phyloP scores from a whole-genome alignment of 352 stramenopile species.

The Phytophthora fragariaefolia region DNA sequence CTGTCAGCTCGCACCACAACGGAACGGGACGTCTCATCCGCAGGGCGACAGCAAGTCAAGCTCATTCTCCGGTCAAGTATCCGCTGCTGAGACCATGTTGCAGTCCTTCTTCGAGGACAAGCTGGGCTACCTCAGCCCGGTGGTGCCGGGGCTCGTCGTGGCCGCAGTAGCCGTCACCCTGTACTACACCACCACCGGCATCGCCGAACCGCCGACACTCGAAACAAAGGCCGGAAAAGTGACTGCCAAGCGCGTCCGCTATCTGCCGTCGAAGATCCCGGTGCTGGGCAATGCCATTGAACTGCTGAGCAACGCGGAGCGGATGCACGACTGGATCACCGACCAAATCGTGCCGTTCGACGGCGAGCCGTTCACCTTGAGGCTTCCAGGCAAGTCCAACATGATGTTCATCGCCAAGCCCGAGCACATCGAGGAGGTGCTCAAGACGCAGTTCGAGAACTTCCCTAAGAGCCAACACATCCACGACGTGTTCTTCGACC shows the following conservation, averaged over 20 bases:
- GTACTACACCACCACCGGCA: constrained; percentile 25
- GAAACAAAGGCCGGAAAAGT: constrained; percentile 13
- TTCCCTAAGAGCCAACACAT: neutral
- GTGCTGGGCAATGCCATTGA: constrained; percentile 44
- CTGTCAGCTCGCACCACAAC: constrained; percentile 16
- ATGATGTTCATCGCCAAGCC: neutral
- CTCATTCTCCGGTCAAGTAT: constrained; percentile 3
- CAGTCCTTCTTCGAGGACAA: constrained; percentile 34
- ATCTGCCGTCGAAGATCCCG: constrained; percentile 41
- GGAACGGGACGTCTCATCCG: constrained; percentile 6
- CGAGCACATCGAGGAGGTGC: neutral
- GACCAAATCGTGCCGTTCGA: constrained; percentile 44
- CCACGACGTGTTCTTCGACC: too few species aligned
- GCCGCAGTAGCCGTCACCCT: constrained; percentile 24
- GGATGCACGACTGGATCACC: constrained; percentile 61
- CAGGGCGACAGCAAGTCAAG: constrained; percentile 3
- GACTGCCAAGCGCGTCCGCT: constrained; percentile 32
- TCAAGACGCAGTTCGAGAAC: neutral
- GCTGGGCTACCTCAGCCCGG: constrained; percentile 16
- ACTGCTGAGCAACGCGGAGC: constrained; percentile 44
- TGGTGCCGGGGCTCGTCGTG: constrained; percentile 26
- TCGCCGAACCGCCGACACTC: neutral
- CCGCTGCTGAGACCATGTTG: constrained; percentile 16
- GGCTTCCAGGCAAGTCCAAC: neutral
- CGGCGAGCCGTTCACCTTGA: neutral